phyloP scores from a whole-genome alignment of 2,329 filamentous ascomycete genomes.

The Clonostachys chloroleuca region DNA sequence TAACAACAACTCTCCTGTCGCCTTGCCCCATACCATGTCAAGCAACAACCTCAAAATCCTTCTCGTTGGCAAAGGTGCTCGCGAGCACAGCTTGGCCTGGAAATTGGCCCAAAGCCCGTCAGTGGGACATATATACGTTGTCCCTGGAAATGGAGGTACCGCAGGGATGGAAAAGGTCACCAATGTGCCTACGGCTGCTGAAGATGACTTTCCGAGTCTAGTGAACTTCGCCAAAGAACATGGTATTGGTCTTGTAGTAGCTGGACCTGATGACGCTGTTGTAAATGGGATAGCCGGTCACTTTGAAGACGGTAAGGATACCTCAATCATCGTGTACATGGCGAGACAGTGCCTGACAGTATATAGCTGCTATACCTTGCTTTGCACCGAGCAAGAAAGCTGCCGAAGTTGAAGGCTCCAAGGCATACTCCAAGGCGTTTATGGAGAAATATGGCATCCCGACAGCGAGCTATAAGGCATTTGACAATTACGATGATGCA shows the following conservation, averaged over 20 bases:
- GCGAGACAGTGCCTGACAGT: neutral
- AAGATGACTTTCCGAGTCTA: constrained; percentile 56
- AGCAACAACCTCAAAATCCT: constrained; percentile 34
- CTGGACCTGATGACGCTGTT: constrained; percentile 69
- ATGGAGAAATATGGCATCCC: constrained; percentile 71
- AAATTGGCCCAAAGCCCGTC: constrained; percentile 61
- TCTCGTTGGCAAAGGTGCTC: constrained; percentile 69
- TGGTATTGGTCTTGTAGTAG: constrained; percentile 63
- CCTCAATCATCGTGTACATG: neutral
- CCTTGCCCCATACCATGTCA: too few relatives aligned
- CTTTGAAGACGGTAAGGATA: constrained; percentile 44
- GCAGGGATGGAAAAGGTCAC: constrained; percentile 56
- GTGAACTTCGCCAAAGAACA: constrained; percentile 57
- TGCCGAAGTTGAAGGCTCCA: constrained; percentile 72
- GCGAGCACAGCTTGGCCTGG: constrained; percentile 75
- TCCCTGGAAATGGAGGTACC: constrained; percentile 67
- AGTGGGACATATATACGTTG: constrained; percentile 53
- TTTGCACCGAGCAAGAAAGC: constrained; percentile 68
- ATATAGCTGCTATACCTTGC: constrained; percentile 47
- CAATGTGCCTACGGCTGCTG: constrained; percentile 25
- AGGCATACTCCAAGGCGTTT: constrained; percentile 76
- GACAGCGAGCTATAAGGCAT: constrained; percentile 69
- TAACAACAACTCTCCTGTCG: too few relatives aligned
- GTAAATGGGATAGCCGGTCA: constrained; percentile 70
- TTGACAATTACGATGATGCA: constrained; percentile 56